Base-by-base conservation (phyloP, 371 early-diverging fungal species). In the Coemansia sp. region DNA sequence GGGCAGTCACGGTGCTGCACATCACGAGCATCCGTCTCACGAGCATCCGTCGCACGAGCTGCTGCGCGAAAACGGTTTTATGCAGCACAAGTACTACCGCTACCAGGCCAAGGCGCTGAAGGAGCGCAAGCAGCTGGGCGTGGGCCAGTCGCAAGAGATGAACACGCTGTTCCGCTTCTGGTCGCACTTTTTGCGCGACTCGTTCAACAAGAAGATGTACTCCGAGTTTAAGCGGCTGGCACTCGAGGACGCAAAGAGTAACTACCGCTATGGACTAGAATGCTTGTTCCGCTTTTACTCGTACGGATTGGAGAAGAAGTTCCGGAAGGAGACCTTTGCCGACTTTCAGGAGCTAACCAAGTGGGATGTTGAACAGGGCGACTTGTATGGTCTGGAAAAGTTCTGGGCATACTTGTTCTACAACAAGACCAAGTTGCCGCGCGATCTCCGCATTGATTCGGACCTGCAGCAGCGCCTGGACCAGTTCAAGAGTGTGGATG, bases 131-230 rank as follows among this genome's bases (percentile, higher is more conserved):
- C 87, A 88, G 60, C 84, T 89, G 40, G 97, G 97, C 14, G 83
- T 86, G n/a, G 96, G 97, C 14, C 90, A 88, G 24, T 92, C 92
- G n/a, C 95, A 93, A 65, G 97, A 95, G 77, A 97, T 97, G 97
- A 97, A 97, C 84, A 95, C 96, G 3, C 81, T 97, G 63, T 97
- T 91, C 88, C 89, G 96, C 21, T 97, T 97, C 91, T 97, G 97
- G 97, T 92, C 92, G 59, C 95, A 97, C 82, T 97, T 95, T 78
- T 83, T 97, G 79, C 93, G 96, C 78, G 95, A 95, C 79, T 91
- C 92, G 72, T 95, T 89, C 75, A 95, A 95, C 86, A 84, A 86
- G 77, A 87, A 87, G 65, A 95, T 97, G 95, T 95, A 94, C 80
- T 80, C 81, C 54, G 96, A 97, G 82, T 97, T 97, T 82, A 90